Conservation (phyloP, 2,329 filamentous ascomycete genomes). For the Sporothrix brunneoviolacea region DNA sequence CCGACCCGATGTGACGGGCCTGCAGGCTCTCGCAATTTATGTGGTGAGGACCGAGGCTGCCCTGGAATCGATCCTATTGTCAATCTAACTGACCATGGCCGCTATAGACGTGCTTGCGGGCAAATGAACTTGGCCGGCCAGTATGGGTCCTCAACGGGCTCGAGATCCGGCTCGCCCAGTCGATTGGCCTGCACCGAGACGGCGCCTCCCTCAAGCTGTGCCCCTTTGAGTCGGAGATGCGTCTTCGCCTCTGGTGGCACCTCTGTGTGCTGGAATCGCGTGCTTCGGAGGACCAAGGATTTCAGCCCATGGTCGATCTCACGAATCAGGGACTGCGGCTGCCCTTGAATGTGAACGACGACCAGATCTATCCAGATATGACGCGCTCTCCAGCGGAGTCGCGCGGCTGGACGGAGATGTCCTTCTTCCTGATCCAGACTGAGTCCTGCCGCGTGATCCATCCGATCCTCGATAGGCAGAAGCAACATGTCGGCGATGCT, state of each 20-base stretch:
- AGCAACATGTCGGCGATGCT: not conserved
- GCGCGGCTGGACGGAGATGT: constrained; percentile 46
- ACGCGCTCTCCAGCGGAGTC: constrained; percentile 33
- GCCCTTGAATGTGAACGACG: constrained; percentile 51
- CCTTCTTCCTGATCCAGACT: constrained; percentile 34
- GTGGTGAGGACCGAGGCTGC: no score
- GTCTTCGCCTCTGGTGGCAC: constrained; percentile 48
- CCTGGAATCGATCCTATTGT: no score
- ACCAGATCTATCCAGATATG: constrained; percentile 43
- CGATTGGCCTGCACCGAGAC: constrained; percentile 34
- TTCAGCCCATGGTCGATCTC: constrained; percentile 26
- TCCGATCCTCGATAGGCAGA: not conserved
- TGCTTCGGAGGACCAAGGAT: constrained; percentile 51
- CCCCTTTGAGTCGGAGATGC: constrained; percentile 47
- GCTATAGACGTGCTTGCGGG: not conserved
- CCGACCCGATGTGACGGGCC: not conserved
- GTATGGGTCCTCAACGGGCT: constrained; percentile 37
- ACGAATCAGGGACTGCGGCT: constrained; percentile 42
- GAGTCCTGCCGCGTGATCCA: constrained; percentile 16
- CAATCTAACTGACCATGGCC: no score
- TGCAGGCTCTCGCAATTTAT: constrained; percentile 3
- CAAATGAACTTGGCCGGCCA: not conserved
- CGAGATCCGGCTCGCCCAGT: constrained; percentile 40
- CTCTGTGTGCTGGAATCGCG: constrained; percentile 46
- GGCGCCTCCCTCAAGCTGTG: constrained; percentile 39